phyloP scores from a whole-genome alignment of 495 filamentous ascomycete genomes.

The Xylaria telfairii region DNA sequence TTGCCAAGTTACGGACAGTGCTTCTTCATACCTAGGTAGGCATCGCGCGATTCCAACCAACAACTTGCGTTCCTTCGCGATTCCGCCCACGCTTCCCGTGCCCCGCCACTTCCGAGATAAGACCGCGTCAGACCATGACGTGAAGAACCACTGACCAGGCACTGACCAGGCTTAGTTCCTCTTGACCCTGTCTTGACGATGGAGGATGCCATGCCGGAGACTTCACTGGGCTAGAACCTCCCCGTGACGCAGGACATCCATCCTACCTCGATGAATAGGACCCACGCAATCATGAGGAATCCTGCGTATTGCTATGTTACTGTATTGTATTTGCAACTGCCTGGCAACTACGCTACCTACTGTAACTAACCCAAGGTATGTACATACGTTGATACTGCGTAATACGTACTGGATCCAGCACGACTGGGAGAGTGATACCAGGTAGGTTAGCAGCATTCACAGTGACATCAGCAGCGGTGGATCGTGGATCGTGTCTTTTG shows the following conservation, averaged over 20 bases:
- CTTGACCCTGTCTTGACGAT: background rate
- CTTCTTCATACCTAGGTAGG: too few relatives aligned
- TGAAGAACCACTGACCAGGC: background rate
- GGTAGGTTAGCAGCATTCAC: background rate
- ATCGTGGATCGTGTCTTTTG: background rate
- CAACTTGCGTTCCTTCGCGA: background rate
- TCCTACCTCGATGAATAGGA: background rate
- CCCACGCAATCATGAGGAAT: background rate
- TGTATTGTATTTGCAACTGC: too few relatives aligned
- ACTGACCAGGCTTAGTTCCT: background rate
- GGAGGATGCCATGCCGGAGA: slow-evolving; percentile 18
- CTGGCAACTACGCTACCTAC: too few relatives aligned
- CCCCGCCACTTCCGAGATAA: slow-evolving; percentile 16
- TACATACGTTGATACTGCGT: background rate
- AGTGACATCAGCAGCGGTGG: slow-evolving; percentile 3
- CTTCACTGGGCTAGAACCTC: background rate
- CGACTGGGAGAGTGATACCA: background rate
- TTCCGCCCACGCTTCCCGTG: background rate
- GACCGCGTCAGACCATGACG: slow-evolving; percentile 13
- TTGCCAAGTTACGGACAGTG: background rate
- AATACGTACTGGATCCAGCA: background rate
- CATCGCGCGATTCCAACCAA: background rate
- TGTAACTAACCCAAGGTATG: too few relatives aligned
- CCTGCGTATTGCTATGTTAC: too few relatives aligned
- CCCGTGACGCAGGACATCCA: slow-evolving; percentile 12